Base-by-base conservation (phyloP, 495 filamentous ascomycete species). In the Paragyromitra xinjiangensis region DNA sequence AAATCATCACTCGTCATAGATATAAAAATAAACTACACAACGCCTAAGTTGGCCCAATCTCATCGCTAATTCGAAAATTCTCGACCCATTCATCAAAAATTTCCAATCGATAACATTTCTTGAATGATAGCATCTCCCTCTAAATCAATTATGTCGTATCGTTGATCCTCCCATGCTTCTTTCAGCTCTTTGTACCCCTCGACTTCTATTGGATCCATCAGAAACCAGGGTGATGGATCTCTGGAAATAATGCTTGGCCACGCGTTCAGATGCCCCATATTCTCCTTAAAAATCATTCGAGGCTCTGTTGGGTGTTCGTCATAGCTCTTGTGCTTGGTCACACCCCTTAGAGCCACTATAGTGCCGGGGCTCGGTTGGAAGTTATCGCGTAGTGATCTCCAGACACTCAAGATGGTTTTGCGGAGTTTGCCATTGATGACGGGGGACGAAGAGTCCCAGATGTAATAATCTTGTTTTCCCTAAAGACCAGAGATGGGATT, bases 361-460 rank as follows among this genome's bases (percentile, higher is more conserved):
- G 74, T 78, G 6, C 76, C 76, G 0, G 73, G 76, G 0, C n/a
- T 58, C 16, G 74, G 73, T n/a, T 71, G 56, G 50, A 78, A 78
- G 29, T 65, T 58, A 3, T 34, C 29, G 45, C 64, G 63, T 9
- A 78, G 55, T 11, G 50, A 42, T n/a, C 42, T 53, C 77, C 77
- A 80, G 24, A 79, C 77, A n/a, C 77, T 79, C 14, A 79, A 7
- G 11, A 78, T 68, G 24, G 68, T 80, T 44, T 78, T 80, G 12
- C 77, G 77, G 14, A 73, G 56, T n/a, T 45, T 73, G 19, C 64
- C 45, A 26, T 34, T 26, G 26, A 73, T 66, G n/a, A 74, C 75
- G 11, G 79, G 81, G 7, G 81, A 81, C 14, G 78, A 74, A 48
- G 64, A 66, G 45, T 78, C 76, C 73, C 76, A 78, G 58, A 78